phyloP scores from a whole-genome alignment of 2,329 filamentous ascomycete genomes.

The Colletotrichum kahawae region DNA sequence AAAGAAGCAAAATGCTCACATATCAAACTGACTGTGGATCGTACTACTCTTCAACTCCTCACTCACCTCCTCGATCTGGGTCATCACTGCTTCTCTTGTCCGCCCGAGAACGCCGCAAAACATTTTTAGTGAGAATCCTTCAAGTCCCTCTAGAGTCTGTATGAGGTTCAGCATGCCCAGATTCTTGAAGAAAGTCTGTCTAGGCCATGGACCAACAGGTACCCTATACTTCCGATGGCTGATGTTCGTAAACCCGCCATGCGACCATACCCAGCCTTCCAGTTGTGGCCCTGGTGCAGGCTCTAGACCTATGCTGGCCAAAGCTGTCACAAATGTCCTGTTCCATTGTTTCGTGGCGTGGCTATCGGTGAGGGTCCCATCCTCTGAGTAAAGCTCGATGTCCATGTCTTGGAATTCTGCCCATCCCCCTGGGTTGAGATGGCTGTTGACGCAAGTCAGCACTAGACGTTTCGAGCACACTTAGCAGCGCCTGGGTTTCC shows the following conservation, averaged over 20 bases:
- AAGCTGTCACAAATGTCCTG: constrained; percentile 32
- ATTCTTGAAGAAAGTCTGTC: constrained; percentile 26
- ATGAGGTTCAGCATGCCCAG: constrained; percentile 19
- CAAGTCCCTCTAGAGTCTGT: constrained; percentile 25
- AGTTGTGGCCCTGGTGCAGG: constrained; percentile 24
- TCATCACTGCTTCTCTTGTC: constrained; percentile 29
- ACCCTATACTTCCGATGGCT: constrained; percentile 36
- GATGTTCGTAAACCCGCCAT: constrained; percentile 40
- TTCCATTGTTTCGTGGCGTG: constrained; percentile 20
- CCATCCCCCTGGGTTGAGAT: constrained; percentile 39
- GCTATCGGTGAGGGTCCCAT: constrained; percentile 21
- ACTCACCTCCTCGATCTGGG: constrained; percentile 31
- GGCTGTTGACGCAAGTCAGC: constrained; percentile 20
- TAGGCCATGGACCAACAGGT: constrained; percentile 38
- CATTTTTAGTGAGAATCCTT: constrained; percentile 28
- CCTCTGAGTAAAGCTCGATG: constrained; percentile 24
- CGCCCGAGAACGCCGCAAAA: constrained; percentile 36
- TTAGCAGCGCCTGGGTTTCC: no score
- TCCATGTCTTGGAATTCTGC: constrained; percentile 28
- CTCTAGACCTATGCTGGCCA: background rate
- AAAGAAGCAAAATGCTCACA: no score
- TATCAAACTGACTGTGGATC: no score
- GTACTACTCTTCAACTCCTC: constrained; percentile 31
- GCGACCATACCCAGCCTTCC: constrained; percentile 31
- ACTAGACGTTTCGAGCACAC: no score